Evolutionary conservation across 305 asterid genomes (phyloP).

Genomic region (Fraxinus platypoda): DNA sequence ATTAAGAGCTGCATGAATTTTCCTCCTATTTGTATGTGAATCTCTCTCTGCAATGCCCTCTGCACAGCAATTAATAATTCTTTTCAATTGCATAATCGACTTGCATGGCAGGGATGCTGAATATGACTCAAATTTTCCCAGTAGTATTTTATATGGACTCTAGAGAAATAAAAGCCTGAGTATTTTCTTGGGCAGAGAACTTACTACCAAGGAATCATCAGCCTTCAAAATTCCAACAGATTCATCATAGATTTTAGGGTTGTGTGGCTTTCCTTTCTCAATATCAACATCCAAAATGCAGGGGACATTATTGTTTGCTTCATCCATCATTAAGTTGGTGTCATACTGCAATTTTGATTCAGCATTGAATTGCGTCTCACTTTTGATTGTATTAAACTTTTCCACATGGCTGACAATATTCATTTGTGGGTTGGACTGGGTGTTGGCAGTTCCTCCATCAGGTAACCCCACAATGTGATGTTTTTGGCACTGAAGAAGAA

Average conservation of each 20-base stretch:
- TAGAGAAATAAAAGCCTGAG: not conserved
- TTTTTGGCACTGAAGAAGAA: conserved; percentile 45
- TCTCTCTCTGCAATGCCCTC: conserved; percentile 70
- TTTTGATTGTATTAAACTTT: conserved; percentile 38
- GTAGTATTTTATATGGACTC: conserved; percentile 13
- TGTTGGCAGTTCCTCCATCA: conserved; percentile 40
- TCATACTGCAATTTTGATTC: conserved; percentile 37
- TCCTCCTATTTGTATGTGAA: conserved; percentile 67
- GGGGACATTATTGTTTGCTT: conserved; percentile 33
- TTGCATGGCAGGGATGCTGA: not conserved
- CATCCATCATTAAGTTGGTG: conserved; percentile 38
- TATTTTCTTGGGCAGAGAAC: conserved; percentile 28
- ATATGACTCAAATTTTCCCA: not conserved
- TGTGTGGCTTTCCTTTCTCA: conserved; percentile 64
- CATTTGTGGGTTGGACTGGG: conserved; percentile 32
- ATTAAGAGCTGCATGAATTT: conserved; percentile 76
- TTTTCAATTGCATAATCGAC: conserved; percentile 13
- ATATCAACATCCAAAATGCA: conserved; percentile 46
- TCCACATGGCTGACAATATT: conserved; percentile 27
- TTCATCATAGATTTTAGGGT: conserved; percentile 38
- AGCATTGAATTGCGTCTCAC: conserved; percentile 35
- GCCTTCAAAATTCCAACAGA: conserved; percentile 39
- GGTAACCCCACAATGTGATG: conserved; percentile 37
- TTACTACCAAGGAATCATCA: conserved; percentile 58
- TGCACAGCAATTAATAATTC: conserved; percentile 33